Conservation (phyloP, 1,139 yeast genomes). For the Candida frijolesensis region DNA sequence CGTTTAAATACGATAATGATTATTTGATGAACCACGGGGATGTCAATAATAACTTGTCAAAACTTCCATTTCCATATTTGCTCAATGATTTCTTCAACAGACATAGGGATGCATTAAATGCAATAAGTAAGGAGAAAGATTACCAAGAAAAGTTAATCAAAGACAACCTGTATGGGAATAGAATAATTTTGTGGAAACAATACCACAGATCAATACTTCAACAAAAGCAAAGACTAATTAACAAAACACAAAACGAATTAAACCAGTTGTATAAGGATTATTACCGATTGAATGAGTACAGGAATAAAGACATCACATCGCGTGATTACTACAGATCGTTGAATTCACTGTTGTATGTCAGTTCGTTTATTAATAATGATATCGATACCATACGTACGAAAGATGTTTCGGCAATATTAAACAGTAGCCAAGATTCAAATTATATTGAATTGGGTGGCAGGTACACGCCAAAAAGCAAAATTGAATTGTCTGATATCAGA, state of each 20-base stretch:
- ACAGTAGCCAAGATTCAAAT: slow-evolving; percentile 28
- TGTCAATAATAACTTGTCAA: slow-evolving; percentile 11
- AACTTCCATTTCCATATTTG: slow-evolving; percentile 33
- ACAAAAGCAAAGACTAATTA: slow-evolving; percentile 26
- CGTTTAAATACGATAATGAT: slow-evolving; percentile 16
- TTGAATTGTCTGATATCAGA: slow-evolving; percentile 38
- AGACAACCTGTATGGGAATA: slow-evolving; percentile 26
- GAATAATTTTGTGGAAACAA: slow-evolving; percentile 38
- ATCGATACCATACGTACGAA: slow-evolving; percentile 12
- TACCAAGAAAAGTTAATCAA: slow-evolving; percentile 32
- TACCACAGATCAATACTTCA: slow-evolving; percentile 25
- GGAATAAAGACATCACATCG: slow-evolving; percentile 18
- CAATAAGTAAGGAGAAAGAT: slow-evolving; percentile 30
- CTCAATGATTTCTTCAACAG: slow-evolving; percentile 30
- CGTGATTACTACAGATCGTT: slow-evolving; percentile 36
- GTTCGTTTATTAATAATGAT: slow-evolving; percentile 13
- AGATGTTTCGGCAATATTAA: slow-evolving; percentile 11
- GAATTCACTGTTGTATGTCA: slow-evolving; percentile 22
- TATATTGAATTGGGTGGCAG: slow-evolving; percentile 27
- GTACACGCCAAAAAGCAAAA: slow-evolving; percentile 29
- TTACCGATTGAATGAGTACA: slow-evolving; percentile 21
- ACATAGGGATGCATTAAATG: slow-evolving; percentile 26
- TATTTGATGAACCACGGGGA: slow-evolving; percentile 11
- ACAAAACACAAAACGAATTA: slow-evolving; percentile 27
- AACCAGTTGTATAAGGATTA: slow-evolving; percentile 29